Evolutionary conservation across 306 rosid genomes (phyloP).

Genomic region (Gillenia trifoliata): DNA sequence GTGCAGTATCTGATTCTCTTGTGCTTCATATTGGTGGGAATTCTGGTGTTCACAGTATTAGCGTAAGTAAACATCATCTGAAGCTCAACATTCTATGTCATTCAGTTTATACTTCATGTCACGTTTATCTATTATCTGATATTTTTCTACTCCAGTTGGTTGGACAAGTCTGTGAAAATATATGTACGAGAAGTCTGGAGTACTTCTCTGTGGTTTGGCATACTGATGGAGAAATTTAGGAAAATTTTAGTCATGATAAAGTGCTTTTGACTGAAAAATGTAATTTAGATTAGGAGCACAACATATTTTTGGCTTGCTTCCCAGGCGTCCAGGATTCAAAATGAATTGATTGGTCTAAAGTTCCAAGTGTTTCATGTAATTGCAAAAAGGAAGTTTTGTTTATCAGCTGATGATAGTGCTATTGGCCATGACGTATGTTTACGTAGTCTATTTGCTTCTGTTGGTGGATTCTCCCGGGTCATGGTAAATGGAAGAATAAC

Average conservation of each 20-base stretch:
- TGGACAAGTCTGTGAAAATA: background rate
- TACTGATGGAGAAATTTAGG: background rate
- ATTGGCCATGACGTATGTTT: background rate
- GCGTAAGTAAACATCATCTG: conserved; percentile 57
- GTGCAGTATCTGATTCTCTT: conserved; percentile 72
- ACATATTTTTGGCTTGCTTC: background rate
- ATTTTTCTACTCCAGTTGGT: background rate
- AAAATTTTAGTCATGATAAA: background rate
- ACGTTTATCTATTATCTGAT: background rate
- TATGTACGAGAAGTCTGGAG: background rate
- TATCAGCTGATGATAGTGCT: background rate
- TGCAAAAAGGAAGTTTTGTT: background rate
- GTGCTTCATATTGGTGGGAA: conserved; percentile 72
- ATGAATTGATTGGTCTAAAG: no score
- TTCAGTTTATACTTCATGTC: background rate
- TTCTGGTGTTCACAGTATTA: conserved; percentile 82
- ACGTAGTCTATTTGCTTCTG: background rate
- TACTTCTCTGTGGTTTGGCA: background rate
- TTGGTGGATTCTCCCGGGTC: background rate
- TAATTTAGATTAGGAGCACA: background rate
- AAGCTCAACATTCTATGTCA: background rate
- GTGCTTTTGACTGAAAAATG: no score
- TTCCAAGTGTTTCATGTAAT: no score
- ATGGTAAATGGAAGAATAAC: background rate
- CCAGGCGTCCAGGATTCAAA: background rate